Evolutionary conservation across 495 filamentous ascomycete genomes (phyloP), one percentile per base, ranked within the genome.

Genomic region (Tuber melanosporum): DNA sequence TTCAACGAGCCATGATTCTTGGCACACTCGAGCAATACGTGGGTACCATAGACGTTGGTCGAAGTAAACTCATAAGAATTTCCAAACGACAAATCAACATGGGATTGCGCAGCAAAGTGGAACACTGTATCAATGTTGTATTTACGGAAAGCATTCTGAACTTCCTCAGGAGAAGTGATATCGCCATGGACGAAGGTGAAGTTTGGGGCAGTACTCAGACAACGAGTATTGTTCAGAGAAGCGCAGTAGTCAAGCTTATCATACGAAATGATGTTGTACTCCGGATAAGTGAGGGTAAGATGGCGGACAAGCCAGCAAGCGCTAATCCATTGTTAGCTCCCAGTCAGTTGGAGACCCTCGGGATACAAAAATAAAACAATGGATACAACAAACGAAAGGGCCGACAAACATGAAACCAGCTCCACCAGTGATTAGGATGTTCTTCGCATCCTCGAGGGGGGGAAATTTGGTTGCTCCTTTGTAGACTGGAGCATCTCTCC

Each of bases 221-320:
- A 84, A 7, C 88, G 85, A 19, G 90, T 91, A 84, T 94, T 94
- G 84, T 91, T 90, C 79, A 92, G 84, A 15, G 90, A 91, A 20
- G 91, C 86, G 83, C 89, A 91, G 84, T 91, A 91, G 81, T 93
- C 91, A 70, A 94, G 86, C 84, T 92, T 93, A 84, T 94, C 92
- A 79, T 93, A 92, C 22, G 90, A 92, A 57, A 94, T 84, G 75
- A 93, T 88, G 75, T 90, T 91, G 86, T 94, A 94, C 70, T 90
- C 81, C 0, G 89, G 87, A 78, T 93, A 93, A 19, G 88, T 90
- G 69, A 91, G 83, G 32, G 88, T 88, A 75, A 93, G 85, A 83
- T 93, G 91, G 70, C 91, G 89, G 71, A 91, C 90, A 42, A 94
- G 85, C 92, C 91, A 93, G 83, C 89, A 91, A 71, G 90, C 91